Base-by-base conservation (phyloP, 1,284 basidiomycete genomes). In the Trametes pubescens region DNA sequence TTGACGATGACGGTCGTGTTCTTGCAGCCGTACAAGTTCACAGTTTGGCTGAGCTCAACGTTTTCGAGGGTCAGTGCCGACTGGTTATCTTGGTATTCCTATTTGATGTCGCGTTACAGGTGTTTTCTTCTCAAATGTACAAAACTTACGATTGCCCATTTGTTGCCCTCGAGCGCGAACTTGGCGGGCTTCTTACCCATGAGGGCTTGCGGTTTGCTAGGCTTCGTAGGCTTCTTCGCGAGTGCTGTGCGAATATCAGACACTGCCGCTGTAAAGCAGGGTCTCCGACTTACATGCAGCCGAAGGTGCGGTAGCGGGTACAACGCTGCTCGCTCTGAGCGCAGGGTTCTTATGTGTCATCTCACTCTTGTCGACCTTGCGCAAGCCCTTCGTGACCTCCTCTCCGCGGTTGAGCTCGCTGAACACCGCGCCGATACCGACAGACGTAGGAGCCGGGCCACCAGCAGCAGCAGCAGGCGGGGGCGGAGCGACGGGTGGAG, bases 331-430 rank as follows among this genome's bases (percentile, higher is more conserved):
- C 4, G 87, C 85, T 44, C 96, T 82, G 47, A 99, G 79, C 16
- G 88, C 84, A 0, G 98, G 97, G 74, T 99, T 99, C 85, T 99
- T 99, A 83, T 99, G 98, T 8, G 96, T 99, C 96, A 97, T 97
- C 77, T 98, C 90, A 70, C 93, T 96, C 79, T 91, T 89, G 76
- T 98, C 95, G 21, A 99, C 98, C 77, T 98, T 99, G 71, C 92
- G 90, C 70, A 99, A 78, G 8, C 93, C 90, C 72, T 92, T 94
- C 9, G 97, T 99, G 60, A 99, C 90, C 16, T 91, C 89, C 64
- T 90, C 93, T 14, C 98, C 97, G 62, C 92, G 87, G 76, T 99
- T 99, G 58, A 99, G 81, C 66, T 95, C 88, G 0, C 94, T 92
- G 65, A 99, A 97, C n/a, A 99, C 93, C 6, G 95, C 94, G 14